Evolutionary conservation across 1,139 yeast genomes (phyloP).

Genomic region (Hyphopichia buzzinii): DNA sequence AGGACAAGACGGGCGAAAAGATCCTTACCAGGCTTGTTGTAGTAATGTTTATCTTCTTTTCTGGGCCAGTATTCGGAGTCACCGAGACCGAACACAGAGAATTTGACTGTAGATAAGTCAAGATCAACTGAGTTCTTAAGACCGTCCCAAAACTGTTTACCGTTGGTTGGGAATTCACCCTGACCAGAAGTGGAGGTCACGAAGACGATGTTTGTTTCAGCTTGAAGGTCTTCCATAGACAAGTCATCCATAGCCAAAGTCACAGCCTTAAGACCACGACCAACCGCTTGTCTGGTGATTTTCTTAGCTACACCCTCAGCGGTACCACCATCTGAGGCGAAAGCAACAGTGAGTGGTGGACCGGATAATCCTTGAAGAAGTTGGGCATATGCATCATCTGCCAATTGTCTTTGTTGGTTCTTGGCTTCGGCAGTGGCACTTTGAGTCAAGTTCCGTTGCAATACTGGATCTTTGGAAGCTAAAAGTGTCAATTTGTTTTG

Average conservation of each 20-base stretch:
- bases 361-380: slow-evolving; percentile 87
- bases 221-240: slow-evolving; percentile 73
- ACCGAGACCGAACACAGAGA: slow-evolving; percentile 86
- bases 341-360: slow-evolving; percentile 86
- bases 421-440: slow-evolving; percentile 61
- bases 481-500: slow-evolving; percentile 83
- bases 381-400: slow-evolving; percentile 74
- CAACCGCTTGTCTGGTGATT: slow-evolving; percentile 78
- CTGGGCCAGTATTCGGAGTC: slow-evolving; percentile 97
- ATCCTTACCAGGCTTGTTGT: slow-evolving; percentile 89
- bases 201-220: slow-evolving; percentile 79
- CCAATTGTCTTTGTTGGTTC: slow-evolving; percentile 60
- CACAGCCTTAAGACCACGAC: slow-evolving; percentile 79
- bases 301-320: slow-evolving; percentile 84
- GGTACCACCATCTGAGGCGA: slow-evolving; percentile 94
- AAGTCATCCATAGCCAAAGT: slow-evolving; percentile 84
- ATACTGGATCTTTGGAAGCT: slow-evolving; percentile 66
- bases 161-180: slow-evolving; percentile 97
- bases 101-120: slow-evolving; percentile 68
- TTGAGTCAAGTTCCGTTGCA: slow-evolving; percentile 69
- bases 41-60: slow-evolving; percentile 89
- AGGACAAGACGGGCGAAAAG: slow-evolving; percentile 60
- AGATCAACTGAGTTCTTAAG: slow-evolving; percentile 67
- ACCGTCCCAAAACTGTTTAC: slow-evolving; percentile 87
- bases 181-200: slow-evolving; percentile 93